These are phyloP conservation scores for Cystofilobasidium macerans DNA, from an alignment of 768 basidiomycete genomes.

Conservation along the genomic window DNA sequence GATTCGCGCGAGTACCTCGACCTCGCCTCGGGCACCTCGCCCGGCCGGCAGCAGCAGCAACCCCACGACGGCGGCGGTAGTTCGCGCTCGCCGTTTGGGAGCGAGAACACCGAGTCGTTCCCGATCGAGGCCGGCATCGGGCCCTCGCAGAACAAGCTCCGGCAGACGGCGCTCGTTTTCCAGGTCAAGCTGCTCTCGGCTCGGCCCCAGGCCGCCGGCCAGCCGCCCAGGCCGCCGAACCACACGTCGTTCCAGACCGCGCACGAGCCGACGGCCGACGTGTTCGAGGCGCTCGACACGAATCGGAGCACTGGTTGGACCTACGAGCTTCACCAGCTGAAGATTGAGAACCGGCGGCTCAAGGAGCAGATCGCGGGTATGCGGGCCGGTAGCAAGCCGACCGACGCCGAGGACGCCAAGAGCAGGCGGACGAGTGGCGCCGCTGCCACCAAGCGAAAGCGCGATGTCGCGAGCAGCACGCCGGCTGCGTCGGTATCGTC, in stretches of 20 bases:
- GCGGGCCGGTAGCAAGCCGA: background rate
- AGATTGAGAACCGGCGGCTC: conserved; percentile 57
- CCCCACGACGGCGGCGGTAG: background rate
- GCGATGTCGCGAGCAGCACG: too few relatives aligned
- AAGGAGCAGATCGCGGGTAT: conserved; percentile 46
- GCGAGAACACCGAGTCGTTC: conserved; percentile 25
- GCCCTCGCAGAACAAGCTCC: conserved; percentile 25
- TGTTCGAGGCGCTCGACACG: conserved; percentile 65
- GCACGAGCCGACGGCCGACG: conserved; percentile 36
- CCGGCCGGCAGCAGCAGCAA: too few relatives aligned
- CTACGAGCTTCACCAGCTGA: conserved; percentile 77
- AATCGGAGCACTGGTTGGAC: conserved; percentile 73
- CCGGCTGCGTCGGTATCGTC: too few relatives aligned
- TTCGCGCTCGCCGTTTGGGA: conserved; percentile 21
- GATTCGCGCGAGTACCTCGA: conserved; percentile 2
- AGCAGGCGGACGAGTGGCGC: too few relatives aligned
- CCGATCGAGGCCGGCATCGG: conserved; percentile 22
- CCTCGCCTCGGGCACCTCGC: background rate
- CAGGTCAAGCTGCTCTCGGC: conserved; percentile 33
- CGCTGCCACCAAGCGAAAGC: too few relatives aligned
- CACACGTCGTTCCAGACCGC: conserved; percentile 21
- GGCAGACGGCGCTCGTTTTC: conserved; percentile 33
- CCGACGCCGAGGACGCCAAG: background rate
- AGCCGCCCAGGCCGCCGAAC: background rate
- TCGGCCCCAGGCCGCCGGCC: background rate